These are phyloP conservation scores for Calcarisporium arbuscula DNA, from an alignment of 2,329 filamentous ascomycete species.

Conservation along the genomic window DNA sequence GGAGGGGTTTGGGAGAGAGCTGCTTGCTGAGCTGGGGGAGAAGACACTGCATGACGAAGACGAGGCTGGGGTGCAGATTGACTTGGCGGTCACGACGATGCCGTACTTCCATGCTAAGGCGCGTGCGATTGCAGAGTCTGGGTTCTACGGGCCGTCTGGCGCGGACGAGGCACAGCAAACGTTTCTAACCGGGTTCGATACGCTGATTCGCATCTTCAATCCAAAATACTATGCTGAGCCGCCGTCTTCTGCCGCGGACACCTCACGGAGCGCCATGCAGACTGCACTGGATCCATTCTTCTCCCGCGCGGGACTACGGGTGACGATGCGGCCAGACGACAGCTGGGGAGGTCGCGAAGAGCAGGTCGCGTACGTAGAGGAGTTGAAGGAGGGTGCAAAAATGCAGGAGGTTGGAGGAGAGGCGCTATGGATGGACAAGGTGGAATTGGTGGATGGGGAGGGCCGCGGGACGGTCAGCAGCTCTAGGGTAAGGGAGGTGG, in stretches of 20 bases:
- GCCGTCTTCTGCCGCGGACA: too few species aligned
- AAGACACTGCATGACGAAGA: too few species aligned
- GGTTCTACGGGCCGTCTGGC: slow-evolving; percentile 28
- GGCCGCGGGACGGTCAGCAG: slow-evolving; percentile 38
- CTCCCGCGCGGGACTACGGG: slow-evolving; percentile 50
- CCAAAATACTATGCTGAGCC: slow-evolving; percentile 72
- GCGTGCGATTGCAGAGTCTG: slow-evolving; percentile 42
- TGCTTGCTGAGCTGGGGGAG: slow-evolving; percentile 24
- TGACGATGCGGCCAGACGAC: slow-evolving; percentile 56
- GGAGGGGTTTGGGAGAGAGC: slow-evolving; percentile 57
- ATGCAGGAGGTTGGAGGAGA: slow-evolving; percentile 48
- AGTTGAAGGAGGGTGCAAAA: slow-evolving; percentile 38
- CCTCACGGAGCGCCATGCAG: slow-evolving; percentile 31
- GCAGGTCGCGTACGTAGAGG: slow-evolving; percentile 45
- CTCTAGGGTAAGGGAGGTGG: slow-evolving; percentile 57
- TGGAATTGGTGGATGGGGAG: slow-evolving; percentile 51
- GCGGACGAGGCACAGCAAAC: slow-evolving; percentile 38
- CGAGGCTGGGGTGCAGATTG: slow-evolving; percentile 32
- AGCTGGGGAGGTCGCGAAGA: slow-evolving; percentile 46
- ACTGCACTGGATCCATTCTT: slow-evolving; percentile 58
- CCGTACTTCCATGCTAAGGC: slow-evolving; percentile 74
- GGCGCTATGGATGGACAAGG: slow-evolving; percentile 50
- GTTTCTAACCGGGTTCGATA: slow-evolving; percentile 72
- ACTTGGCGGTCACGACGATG: slow-evolving; percentile 64
- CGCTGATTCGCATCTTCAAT: slow-evolving; percentile 64